phyloP scores from a whole-genome alignment of 2,329 filamentous ascomycete genomes.

The Penicillium janthinellum region DNA sequence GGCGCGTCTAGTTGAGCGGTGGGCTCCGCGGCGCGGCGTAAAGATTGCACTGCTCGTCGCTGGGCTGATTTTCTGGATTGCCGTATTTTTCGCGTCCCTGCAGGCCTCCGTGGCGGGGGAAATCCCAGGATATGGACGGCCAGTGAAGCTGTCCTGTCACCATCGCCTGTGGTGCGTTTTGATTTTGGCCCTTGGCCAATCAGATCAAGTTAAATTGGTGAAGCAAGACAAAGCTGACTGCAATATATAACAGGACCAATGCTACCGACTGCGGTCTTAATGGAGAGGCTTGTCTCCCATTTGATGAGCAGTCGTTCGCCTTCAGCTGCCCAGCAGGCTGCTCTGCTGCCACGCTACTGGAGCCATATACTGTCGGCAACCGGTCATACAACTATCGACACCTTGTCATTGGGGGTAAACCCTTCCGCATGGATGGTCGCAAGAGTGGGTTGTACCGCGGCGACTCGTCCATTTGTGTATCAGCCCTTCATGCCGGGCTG shows the following conservation, averaged over 20 bases:
- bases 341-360: conserved; percentile 52
- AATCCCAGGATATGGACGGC: conserved; percentile 37
- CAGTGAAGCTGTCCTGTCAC: conserved; percentile 40
- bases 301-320: conserved; percentile 55
- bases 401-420: conserved; percentile 58
- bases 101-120: conserved; percentile 35
- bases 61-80: conserved; percentile 34
- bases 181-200: conserved; percentile 7
- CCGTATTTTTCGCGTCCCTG: conserved; percentile 36
- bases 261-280: conserved; percentile 56
- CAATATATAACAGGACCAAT: conserved; percentile 32
- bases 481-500: conserved; percentile 62
- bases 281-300: conserved; percentile 59
- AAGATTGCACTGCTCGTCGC: conserved; percentile 32
- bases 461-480: conserved; percentile 63
- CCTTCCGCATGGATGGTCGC: conserved; percentile 40
- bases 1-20: conserved; percentile 33
- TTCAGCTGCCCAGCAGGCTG: conserved; percentile 63
- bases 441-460: conserved; percentile 56
- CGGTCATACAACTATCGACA: conserved; percentile 57
- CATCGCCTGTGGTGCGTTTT: conserved; percentile 46
- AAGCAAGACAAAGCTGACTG: conserved; percentile 5
- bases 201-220: too few relatives aligned
- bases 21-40: conserved; percentile 26
- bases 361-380: conserved; percentile 60